These are phyloP conservation scores for Boletus reticuloceps DNA, from an alignment of 768 basidiomycete species.

Conservation along the genomic window DNA sequence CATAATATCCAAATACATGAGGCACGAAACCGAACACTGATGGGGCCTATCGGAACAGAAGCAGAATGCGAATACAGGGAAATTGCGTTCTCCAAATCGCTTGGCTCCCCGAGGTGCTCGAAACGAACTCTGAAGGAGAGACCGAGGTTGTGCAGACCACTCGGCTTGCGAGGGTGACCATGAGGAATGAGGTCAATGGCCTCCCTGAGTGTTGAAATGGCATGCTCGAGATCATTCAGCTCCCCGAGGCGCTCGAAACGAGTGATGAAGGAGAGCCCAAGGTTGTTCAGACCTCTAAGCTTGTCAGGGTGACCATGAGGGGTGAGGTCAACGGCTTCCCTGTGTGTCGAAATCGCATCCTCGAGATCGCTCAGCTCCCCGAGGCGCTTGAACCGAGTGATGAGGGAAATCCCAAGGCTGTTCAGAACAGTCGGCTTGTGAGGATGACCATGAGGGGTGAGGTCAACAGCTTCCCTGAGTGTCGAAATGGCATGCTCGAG, in stretches of 20 bases:
- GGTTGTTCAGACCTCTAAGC: too few species aligned
- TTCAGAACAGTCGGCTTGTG: too few species aligned
- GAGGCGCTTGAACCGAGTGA: too few species aligned
- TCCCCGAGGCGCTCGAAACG: background rate
- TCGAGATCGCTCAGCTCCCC: too few species aligned
- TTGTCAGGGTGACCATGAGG: too few species aligned
- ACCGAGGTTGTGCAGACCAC: background rate
- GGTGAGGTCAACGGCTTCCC: too few species aligned
- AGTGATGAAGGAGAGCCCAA: background rate
- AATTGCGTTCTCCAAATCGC: background rate
- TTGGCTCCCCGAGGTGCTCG: background rate
- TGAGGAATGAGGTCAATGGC: background rate
- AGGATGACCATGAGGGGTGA: too few species aligned
- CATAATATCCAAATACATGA: slow-evolving; percentile 1
- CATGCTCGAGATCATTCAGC: background rate
- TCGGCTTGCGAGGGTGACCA: background rate
- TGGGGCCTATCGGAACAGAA: too few species aligned
- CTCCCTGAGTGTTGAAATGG: background rate
- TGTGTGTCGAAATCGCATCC: too few species aligned
- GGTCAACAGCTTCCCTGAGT: too few species aligned
- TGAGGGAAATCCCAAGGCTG: too few species aligned
- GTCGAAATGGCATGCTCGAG: too few species aligned
- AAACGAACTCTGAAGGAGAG: background rate
- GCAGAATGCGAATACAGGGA: background rate
- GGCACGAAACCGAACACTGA: slow-evolving; percentile 2